Evolutionary conservation across 768 basidiomycete genomes (phyloP).

Genomic region (Collybiopsis confluens): DNA sequence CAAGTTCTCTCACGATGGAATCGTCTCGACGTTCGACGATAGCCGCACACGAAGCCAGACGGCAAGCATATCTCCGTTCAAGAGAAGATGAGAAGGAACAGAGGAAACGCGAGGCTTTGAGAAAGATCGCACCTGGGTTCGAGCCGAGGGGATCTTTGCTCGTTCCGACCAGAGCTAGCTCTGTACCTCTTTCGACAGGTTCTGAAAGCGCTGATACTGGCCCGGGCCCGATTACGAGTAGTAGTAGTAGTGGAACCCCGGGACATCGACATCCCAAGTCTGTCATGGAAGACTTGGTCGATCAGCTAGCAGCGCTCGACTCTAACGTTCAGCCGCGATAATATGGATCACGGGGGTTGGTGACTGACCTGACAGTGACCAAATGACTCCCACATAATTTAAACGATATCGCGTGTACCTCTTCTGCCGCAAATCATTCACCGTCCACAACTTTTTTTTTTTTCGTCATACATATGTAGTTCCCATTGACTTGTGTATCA

Average conservation of each 20-base stretch:
- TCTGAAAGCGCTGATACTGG: not conserved
- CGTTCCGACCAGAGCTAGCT: slow-evolving; percentile 40
- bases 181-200: slow-evolving; percentile 1
- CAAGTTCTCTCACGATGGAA: slow-evolving; percentile 76
- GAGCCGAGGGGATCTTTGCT: slow-evolving; percentile 60
- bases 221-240: no score
- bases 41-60: slow-evolving; percentile 58
- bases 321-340: slow-evolving; percentile 14
- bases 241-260: not conserved
- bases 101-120: slow-evolving; percentile 61
- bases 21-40: slow-evolving; percentile 67
- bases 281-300: slow-evolving; percentile 82
- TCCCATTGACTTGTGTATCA: no score
- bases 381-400: no score
- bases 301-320: slow-evolving; percentile 71
- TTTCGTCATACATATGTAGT: not conserved
- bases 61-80: slow-evolving; percentile 65
- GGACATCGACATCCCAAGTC: slow-evolving; percentile 33
- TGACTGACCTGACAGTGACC: no score
- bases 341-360: no score
- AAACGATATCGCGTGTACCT: not conserved
- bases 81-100: slow-evolving; percentile 77
- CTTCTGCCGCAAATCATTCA: not conserved
- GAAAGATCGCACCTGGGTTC: slow-evolving; percentile 81
- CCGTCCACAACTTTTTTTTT: not conserved